Conservation (phyloP, 805 yeast genomes). For the Starmerella davenportii region DNA sequence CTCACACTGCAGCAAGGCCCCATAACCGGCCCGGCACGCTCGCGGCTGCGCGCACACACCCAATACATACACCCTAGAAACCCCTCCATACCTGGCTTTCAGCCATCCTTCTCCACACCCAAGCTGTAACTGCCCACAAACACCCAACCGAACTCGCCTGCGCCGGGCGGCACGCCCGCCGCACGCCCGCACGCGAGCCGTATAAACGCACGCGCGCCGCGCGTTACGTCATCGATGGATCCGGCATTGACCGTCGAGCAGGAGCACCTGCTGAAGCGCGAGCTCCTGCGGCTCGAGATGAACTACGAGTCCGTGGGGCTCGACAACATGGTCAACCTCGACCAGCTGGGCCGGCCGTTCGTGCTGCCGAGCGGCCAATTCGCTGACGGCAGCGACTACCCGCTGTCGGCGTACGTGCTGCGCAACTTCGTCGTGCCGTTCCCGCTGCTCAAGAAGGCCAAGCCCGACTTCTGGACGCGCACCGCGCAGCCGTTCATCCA, state of each 20-base stretch:
- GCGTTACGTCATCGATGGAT: neutral
- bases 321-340: constrained; percentile 43
- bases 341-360: constrained; percentile 68
- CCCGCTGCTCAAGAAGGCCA: constrained; percentile 40
- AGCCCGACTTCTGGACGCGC: constrained; percentile 57
- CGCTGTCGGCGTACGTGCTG: constrained; percentile 52
- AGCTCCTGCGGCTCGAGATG: constrained; percentile 46
- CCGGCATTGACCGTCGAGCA: constrained; percentile 36
- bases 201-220: too few relatives aligned
- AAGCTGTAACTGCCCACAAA: too few relatives aligned
- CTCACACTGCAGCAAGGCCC: too few relatives aligned
- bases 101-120: too few relatives aligned
- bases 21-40: too few relatives aligned
- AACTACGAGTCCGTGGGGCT: constrained; percentile 42
- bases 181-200: too few relatives aligned
- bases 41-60: too few relatives aligned
- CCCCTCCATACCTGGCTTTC: too few relatives aligned
- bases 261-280: constrained; percentile 78
- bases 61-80: too few relatives aligned
- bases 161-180: too few relatives aligned
- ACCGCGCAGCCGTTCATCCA: constrained; percentile 71
- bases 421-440: constrained; percentile 44
- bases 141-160: too few relatives aligned
- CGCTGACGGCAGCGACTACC: constrained; percentile 30
- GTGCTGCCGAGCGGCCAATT: constrained; percentile 28